Base-by-base conservation (phyloP, 148 eudicot genomes). In the Silene conica region DNA sequence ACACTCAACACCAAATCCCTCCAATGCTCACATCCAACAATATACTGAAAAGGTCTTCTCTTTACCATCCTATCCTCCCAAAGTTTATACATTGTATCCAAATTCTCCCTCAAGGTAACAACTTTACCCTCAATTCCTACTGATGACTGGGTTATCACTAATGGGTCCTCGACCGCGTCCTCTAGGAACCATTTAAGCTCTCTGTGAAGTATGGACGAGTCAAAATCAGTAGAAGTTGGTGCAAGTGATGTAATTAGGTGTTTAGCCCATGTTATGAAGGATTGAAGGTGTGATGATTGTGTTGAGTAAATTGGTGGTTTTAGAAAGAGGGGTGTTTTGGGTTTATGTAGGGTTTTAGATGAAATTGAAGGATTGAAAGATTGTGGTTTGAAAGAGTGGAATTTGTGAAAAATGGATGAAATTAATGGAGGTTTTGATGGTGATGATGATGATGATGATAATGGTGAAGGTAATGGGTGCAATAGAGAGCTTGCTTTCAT, bases 11-110 rank as follows among this genome's bases (percentile, higher is more conserved):
- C 90, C 80, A 95, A 82, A 73, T 95, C 98, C 86, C 97, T 90
- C 98, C 98, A 92, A 82, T 95, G 96, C 89, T 95, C 97, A 81
- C 98, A 92, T 76, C 97, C 98, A 54, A 90, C 98, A 61, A 95
- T 74, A 63, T 95, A 95, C 86, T 95, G 98, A 82, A 95, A 90
- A 0, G 98, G 97, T 82, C 90, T 87, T 48, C 97, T 87, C 71
- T 86, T 81, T 9, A 90, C 81, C 60, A 92, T 77, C 82, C 98
- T 88, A 71, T 86, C 88, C 65, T 84, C 76, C 98, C 98, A 95
- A 41, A 92, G 58, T 73, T 21, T 8, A 66, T 95, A 95, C 63
- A 95, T 76, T 11, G 84, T 80, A 0, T 80, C 86, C 85, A 92
- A 77, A 75, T 76, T 69, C 6, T 75, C 87, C 78, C 91, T 88